phyloP scores from a whole-genome alignment of 352 stramenopile species.

The Globisporangium emineosum region DNA sequence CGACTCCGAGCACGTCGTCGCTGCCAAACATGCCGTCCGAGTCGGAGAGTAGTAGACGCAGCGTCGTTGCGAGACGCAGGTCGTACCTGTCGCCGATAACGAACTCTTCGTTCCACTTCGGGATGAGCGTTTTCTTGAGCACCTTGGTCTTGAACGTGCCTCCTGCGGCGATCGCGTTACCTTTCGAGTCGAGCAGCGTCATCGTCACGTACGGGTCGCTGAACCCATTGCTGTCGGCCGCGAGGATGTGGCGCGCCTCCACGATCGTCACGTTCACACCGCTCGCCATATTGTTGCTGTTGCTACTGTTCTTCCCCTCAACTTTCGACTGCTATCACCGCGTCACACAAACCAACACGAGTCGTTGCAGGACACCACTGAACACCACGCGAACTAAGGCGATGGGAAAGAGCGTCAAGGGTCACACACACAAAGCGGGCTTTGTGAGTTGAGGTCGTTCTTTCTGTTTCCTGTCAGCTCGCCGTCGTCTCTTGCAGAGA shows the following conservation, averaged over 20 bases:
- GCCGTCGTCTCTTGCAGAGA: background rate
- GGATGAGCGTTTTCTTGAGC: slow-evolving; percentile 62
- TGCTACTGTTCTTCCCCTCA: background rate
- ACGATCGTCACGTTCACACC: slow-evolving; percentile 46
- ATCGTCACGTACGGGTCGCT: slow-evolving; percentile 74
- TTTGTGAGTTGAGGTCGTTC: slow-evolving; percentile 5
- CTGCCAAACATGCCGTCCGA: slow-evolving; percentile 55
- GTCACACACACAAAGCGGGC: background rate
- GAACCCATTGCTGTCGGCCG: slow-evolving; percentile 60
- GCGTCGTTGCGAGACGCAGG: slow-evolving; percentile 56
- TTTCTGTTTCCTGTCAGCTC: background rate
- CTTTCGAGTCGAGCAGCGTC: slow-evolving; percentile 68
- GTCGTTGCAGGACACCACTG: background rate
- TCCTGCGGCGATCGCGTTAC: slow-evolving; percentile 31
- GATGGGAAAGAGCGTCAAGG: background rate
- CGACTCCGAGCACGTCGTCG: slow-evolving; percentile 65
- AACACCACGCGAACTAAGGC: background rate
- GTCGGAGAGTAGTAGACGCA: slow-evolving; percentile 53
- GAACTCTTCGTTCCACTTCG: slow-evolving; percentile 61
- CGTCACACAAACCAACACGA: background rate
- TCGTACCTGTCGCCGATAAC: slow-evolving; percentile 63
- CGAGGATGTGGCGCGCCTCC: slow-evolving; percentile 61
- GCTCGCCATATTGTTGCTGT: slow-evolving; percentile 3
- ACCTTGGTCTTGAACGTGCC: slow-evolving; percentile 65
- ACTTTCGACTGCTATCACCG: background rate